These are phyloP conservation scores for Pholiota conissans DNA, from an alignment of 768 basidiomycete species.

Conservation along the genomic window DNA sequence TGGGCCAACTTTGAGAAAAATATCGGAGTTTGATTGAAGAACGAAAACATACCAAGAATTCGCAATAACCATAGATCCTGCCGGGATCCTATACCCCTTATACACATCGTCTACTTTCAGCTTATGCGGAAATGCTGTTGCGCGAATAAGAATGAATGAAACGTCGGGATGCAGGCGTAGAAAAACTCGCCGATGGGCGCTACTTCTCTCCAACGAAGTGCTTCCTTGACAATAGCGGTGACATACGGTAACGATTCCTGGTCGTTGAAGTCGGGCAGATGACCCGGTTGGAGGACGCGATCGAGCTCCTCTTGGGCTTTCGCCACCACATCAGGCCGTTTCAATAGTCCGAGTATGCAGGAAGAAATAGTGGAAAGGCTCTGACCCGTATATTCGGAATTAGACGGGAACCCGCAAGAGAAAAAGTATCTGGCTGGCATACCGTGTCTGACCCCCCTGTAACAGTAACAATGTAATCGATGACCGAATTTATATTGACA, in stretches of 20 bases:
- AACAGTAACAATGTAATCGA: slow-evolving; percentile 12
- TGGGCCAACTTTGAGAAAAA: no score
- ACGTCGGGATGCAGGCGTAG: no score
- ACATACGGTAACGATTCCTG: slow-evolving; percentile 29
- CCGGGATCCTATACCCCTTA: background rate
- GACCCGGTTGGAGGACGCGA: slow-evolving; percentile 26
- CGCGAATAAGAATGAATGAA: no score
- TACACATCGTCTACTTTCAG: background rate
- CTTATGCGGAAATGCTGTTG: background rate
- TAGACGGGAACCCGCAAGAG: no score
- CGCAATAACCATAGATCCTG: background rate
- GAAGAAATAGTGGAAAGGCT: slow-evolving; percentile 26
- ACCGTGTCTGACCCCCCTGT: slow-evolving; percentile 24
- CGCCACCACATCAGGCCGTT: slow-evolving; percentile 30
- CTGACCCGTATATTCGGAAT: slow-evolving; percentile 9
- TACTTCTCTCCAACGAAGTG: slow-evolving; percentile 28
- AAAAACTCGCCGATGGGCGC: slow-evolving; percentile 21
- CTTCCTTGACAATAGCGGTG: slow-evolving; percentile 30
- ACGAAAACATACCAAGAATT: background rate
- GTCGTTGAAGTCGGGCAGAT: slow-evolving; percentile 33
- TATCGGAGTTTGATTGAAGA: no score
- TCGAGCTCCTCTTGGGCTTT: slow-evolving; percentile 37
- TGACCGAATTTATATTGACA: background rate
- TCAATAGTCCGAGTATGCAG: slow-evolving; percentile 34
- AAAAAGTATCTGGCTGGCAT: no score